Evolutionary conservation across 306 rosid species (phyloP).

Genomic region (Prinsepia uniflora): DNA sequence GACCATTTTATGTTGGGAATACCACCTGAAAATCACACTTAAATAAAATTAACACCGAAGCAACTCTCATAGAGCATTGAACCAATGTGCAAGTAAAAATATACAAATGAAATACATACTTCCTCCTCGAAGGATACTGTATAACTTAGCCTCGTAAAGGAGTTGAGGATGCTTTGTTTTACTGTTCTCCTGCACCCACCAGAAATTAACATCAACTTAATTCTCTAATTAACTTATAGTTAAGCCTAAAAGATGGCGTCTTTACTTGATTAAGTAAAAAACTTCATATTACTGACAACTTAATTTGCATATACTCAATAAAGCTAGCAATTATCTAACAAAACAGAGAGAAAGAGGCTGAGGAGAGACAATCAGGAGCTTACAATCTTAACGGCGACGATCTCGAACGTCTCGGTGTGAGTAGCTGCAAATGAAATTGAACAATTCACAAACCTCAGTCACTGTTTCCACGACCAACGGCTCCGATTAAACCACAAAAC

Average conservation of each 20-base stretch:
- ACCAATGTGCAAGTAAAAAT: neutral
- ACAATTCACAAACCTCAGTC: constrained; percentile 14
- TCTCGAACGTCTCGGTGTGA: constrained; percentile 82
- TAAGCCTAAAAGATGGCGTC: neutral
- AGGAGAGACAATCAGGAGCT: constrained; percentile 25
- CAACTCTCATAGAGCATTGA: neutral
- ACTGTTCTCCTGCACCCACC: constrained; percentile 64
- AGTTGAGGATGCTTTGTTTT: constrained; percentile 94
- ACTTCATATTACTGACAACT: neutral
- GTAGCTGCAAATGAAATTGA: constrained; percentile 53
- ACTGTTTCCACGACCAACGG: neutral
- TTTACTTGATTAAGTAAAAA: neutral
- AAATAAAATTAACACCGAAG: neutral
- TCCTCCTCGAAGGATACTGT: constrained; percentile 92
- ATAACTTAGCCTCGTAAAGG: constrained; percentile 89
- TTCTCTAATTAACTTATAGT: neutral
- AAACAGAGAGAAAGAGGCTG: neutral
- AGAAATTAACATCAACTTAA: neutral
- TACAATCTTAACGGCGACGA: constrained; percentile 91
- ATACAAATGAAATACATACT: constrained; percentile 42
- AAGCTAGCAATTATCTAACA: neutral
- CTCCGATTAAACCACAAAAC: constrained; percentile 2
- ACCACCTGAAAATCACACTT: constrained; percentile 47
- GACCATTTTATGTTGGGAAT: constrained; percentile 79
- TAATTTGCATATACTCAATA: neutral